phyloP scores from a whole-genome alignment of 2,329 filamentous ascomycete species.

The Sporothrix pseudoabietina region DNA sequence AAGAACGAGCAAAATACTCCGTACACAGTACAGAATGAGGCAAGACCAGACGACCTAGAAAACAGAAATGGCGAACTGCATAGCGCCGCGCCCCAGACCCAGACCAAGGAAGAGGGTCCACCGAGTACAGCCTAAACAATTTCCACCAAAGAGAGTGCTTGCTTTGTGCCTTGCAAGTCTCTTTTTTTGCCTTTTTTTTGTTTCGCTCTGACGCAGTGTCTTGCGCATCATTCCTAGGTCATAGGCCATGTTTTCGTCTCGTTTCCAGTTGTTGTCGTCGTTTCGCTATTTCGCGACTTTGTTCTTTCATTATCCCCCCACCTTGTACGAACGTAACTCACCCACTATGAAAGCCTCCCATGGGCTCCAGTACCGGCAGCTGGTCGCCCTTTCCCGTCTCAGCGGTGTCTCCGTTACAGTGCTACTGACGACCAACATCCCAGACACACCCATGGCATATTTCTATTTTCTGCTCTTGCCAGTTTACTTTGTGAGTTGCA shows the following conservation, averaged over 20 bases:
- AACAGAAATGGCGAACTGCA: constrained; percentile 20
- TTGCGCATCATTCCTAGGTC: background rate
- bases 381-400: constrained; percentile 7
- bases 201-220: background rate
- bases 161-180: background rate
- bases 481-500: background rate
- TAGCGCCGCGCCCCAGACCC: background rate
- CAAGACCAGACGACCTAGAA: background rate
- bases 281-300: background rate
- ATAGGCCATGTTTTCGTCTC: background rate
- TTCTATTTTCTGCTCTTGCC: background rate
- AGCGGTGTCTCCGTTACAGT: constrained; percentile 21
- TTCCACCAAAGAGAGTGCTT: constrained; percentile 25
- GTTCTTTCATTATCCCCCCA: background rate
- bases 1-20: background rate
- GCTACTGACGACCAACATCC: background rate
- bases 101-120: constrained; percentile 10
- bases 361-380: background rate
- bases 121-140: background rate
- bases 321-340: background rate
- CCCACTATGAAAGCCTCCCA: background rate
- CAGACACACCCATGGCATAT: background rate
- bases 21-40: background rate
- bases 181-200: background rate
- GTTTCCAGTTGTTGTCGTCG: background rate